Evolutionary conservation across 2,329 filamentous ascomycete genomes (phyloP).

Genomic region (Alternaria sp.): DNA sequence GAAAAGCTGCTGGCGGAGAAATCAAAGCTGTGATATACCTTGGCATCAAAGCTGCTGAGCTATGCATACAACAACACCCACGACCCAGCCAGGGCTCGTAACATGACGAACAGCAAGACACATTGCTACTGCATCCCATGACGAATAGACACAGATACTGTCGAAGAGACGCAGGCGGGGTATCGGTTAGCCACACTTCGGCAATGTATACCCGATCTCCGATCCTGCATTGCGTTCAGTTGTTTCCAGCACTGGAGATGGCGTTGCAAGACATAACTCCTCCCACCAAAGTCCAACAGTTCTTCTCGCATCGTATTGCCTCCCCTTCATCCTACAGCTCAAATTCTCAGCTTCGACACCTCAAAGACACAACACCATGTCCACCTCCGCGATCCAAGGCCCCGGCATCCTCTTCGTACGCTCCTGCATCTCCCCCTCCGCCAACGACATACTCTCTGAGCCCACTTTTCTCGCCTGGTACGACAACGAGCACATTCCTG

Average conservation of each 20-base stretch:
- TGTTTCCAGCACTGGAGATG: neutral
- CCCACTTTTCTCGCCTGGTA: conserved; percentile 48
- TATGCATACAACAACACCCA: neutral
- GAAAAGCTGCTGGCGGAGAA: conserved; percentile 28
- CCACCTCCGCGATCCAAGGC: conserved; percentile 9
- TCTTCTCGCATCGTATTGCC: neutral
- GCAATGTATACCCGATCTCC: conserved; percentile 3
- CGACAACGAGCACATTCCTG: conserved; percentile 50
- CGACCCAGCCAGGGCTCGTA: neutral
- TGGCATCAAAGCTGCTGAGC: neutral
- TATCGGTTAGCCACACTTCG: neutral
- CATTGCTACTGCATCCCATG: no score
- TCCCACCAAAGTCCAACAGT: neutral
- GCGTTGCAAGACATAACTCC: neutral
- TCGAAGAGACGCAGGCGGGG: neutral
- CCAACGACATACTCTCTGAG: conserved; percentile 43
- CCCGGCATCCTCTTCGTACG: conserved; percentile 23
- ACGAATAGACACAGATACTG: no score
- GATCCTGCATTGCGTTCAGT: neutral
- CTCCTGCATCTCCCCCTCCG: conserved; percentile 21
- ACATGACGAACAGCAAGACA: no score
- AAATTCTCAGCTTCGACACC: neutral
- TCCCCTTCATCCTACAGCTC: neutral
- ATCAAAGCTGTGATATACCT: conserved; percentile 34
- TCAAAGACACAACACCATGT: neutral